Conservation (phyloP, 176 grass and related monocot genomes). For the Ensete glaucum region DNA sequence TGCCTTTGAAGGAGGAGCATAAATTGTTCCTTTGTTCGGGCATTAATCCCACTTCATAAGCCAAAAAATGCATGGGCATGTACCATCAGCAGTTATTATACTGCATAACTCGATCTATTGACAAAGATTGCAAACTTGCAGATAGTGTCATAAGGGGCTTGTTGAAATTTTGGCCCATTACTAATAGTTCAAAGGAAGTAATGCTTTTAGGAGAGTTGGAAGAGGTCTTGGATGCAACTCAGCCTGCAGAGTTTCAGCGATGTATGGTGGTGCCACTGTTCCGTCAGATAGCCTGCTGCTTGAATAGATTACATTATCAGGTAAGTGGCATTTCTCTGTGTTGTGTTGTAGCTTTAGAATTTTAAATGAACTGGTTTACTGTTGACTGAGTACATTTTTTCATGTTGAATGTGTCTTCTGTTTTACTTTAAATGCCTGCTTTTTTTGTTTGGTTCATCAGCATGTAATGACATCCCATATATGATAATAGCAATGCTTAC, state of each 20-base stretch:
- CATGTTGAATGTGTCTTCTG: background rate
- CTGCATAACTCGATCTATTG: slow-evolving; percentile 88
- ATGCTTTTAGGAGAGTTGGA: slow-evolving; percentile 97
- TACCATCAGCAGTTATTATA: slow-evolving; percentile 93
- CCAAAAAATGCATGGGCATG: slow-evolving; percentile 73
- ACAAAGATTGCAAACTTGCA: slow-evolving; percentile 95
- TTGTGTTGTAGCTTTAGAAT: slow-evolving; percentile 16
- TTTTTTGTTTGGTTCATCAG: background rate
- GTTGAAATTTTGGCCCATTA: slow-evolving; percentile 96
- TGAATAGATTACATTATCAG: slow-evolving; percentile 91
- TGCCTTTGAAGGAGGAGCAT: slow-evolving; percentile 94
- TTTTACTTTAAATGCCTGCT: background rate
- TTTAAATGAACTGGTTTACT: background rate
- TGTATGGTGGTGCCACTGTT: slow-evolving; percentile 86
- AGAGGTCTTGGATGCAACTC: slow-evolving; percentile 89
- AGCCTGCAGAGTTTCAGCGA: slow-evolving; percentile 78
- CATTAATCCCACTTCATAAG: slow-evolving; percentile 90
- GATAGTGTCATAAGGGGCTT: slow-evolving; percentile 87
- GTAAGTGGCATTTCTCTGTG: slow-evolving; percentile 14
- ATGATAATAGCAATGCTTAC: no score
- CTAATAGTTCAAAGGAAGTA: slow-evolving; percentile 97
- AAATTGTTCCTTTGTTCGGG: slow-evolving; percentile 92
- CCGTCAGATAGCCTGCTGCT: slow-evolving; percentile 57
- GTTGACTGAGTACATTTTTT: background rate
- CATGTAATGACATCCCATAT: background rate